Evolutionary conservation across 2,329 filamentous ascomycete genomes (phyloP), one percentile per base, ranked within the genome.

Genomic region (Fusarium tjaetaba): DNA sequence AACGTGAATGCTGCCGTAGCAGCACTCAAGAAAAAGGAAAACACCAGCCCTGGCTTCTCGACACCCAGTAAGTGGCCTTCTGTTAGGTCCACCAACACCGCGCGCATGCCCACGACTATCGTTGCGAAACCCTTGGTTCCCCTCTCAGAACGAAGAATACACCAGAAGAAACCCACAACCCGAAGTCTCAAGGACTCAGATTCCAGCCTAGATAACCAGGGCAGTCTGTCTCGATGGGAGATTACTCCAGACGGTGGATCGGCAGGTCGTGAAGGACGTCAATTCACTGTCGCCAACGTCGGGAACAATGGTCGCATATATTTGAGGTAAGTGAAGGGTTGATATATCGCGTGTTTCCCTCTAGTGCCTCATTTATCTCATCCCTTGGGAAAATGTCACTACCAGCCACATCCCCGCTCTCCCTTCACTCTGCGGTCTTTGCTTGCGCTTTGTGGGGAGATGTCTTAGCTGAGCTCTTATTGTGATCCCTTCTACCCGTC

Each of bases 261-360:
- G 52, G 88, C 86, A 61, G 88, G 89, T 39, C 87, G 91, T 68
- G 90, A 91, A 79, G 91, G 90, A 55, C 88, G 92, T 61, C 91
- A 94, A 78, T 95, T 96, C 80, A 91, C 92, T 5, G 93, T 96
- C 61, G 90, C 92, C 57, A 95, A 95, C 81, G 93, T 96, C 68
- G 93, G 93, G 30, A 93, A 94, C 80, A 94, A 95, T 82, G 93
- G 93, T 43, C 91, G 91, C 80, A 94, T 96, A 81, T 96, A 94
- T 82, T 81, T 96, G 75, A 93, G 92, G 92, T 95, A 90, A 60
- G 65, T 70, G 42, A 57, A 39, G 55, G 45, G 41, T 34, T 68
- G 48, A 56, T 38, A 48, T 38, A 59, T 59, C 53, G 41, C 41
- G 39, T 65, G 56, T 39, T 69, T 59, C 53, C 53, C 48, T 58